phyloP scores from a whole-genome alignment of 1,139 yeast species.

The Magnusiomyces fungicola region DNA sequence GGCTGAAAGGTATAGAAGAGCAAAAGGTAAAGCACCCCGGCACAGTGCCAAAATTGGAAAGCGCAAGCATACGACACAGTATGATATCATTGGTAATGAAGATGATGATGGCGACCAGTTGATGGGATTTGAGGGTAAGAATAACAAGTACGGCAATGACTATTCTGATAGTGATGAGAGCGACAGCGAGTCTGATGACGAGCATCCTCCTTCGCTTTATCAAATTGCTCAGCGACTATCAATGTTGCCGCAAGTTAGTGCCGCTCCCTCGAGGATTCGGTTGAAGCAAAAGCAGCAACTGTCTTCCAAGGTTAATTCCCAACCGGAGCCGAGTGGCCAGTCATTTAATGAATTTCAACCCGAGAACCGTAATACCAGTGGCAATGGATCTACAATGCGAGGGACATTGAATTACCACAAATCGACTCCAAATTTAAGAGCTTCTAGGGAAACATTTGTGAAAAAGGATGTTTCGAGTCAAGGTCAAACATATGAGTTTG shows the following conservation, averaged over 20 bases:
- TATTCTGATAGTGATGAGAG: background rate
- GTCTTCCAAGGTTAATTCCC: too few relatives aligned
- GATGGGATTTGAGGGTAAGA: background rate
- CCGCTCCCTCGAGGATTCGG: constrained; percentile 10
- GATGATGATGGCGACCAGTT: background rate
- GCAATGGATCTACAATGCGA: background rate
- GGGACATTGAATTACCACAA: background rate
- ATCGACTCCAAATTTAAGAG: too few relatives aligned
- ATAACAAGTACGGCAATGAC: background rate
- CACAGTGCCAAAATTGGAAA: background rate
- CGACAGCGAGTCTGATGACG: background rate
- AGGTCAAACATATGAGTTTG: too few relatives aligned
- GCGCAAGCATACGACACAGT: background rate
- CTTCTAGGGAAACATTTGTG: too few relatives aligned
- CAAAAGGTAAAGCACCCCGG: background rate
- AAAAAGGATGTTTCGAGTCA: too few relatives aligned
- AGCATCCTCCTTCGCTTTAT: constrained; percentile 12
- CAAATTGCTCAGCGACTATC: constrained; percentile 15
- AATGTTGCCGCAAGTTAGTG: constrained; percentile 14
- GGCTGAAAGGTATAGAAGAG: background rate
- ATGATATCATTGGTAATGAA: background rate
- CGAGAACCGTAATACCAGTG: background rate
- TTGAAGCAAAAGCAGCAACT: constrained; percentile 4
- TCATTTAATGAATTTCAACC: background rate
- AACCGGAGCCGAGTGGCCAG: background rate